Evolutionary conservation across 2,329 filamentous ascomycete species (phyloP), one percentile per base, ranked within the genome.

Genomic region (Cordyceps farinosa): DNA sequence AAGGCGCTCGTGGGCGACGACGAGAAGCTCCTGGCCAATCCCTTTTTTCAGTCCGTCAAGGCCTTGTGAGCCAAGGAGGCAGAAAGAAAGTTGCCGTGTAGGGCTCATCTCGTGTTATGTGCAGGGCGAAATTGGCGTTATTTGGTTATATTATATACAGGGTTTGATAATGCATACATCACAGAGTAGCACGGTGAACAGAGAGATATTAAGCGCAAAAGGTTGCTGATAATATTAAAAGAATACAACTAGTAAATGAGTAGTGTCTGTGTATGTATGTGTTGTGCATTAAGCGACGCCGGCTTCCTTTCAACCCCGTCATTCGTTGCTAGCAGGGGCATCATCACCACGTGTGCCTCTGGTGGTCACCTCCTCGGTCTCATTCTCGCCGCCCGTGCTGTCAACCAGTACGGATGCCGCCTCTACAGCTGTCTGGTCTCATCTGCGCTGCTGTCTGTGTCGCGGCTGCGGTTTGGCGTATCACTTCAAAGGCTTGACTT

Each of bases 1-100:
- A 89, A 86, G 74, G 90, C 93, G 69, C 76, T 98, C 69, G 91
- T 98, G 3, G 84, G 83, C 68, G 84, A 80, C 2, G 90, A 97
- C 73, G 81, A 88, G 69, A 87, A 85, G 71, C 69, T 89, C 64
- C 70, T 84, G 52, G 80, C 78, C 7, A 89, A 89, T 66, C 86
- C 86, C 0, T 93, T 93, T 72, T 93, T 93, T 71, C 82, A 89
- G 69, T 84, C 84, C 9, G 79, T 87, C 47, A 84, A 84, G 75
- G 78, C 82, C 9, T 70, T 87, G 69, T 85, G 71, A 76, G 4
- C 10, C 15, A 27, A 5, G 8, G 4, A 32, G 22, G 22, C 22
- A 22, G 22, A 22, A 22, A 22, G 22, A 22, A 22, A 22, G 22
- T 22, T 22, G 22, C 4, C 17, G 6, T 52, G 50, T 36, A 30